Percentiles rank a stretch among this genome's conserved stretches.
These are phyloP conservation scores for Rhinocladiella similis DNA, from an alignment of 2,329 filamentous ascomycete species.

Conservation along the genomic window DNA sequence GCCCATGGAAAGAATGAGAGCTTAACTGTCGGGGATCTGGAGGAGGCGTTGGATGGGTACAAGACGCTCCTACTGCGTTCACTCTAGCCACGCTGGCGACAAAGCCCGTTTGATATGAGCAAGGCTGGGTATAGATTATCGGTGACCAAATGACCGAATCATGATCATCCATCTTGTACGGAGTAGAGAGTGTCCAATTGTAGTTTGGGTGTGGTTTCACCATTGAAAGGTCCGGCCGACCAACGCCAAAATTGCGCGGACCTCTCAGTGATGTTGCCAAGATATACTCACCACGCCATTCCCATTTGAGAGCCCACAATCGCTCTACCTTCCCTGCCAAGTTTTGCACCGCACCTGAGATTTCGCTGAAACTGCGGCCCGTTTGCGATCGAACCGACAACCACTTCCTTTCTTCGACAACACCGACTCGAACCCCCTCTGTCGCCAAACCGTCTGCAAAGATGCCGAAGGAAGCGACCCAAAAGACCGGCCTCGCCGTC, in stretches of 20 bases:
- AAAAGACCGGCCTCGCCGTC: conserved; percentile 53
- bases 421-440: conserved; percentile 2
- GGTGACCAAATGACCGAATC: no score
- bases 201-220: no score
- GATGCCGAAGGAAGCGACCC: conserved; percentile 50
- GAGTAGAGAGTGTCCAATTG: no score
- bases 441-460: conserved; percentile 32
- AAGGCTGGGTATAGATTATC: no score
- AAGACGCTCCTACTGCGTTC: conserved; percentile 60
- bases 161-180: no score
- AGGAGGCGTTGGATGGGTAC: conserved; percentile 77
- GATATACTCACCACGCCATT: conserved; percentile 4
- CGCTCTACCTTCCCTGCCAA: conserved; percentile 14
- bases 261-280: conserved; percentile 5
- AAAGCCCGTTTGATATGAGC: no score
- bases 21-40: conserved; percentile 71
- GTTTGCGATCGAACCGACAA: conserved; percentile 8
- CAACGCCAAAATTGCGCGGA: no score
- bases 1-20: conserved; percentile 85
- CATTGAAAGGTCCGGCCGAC: no score
- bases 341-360: conserved; percentile 4
- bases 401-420: conserved; percentile 1
- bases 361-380: conserved; percentile 2
- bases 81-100: conserved; percentile 12
- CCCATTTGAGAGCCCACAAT: conserved; percentile 18